These are phyloP conservation scores for Acacia crassicarpa DNA, from an alignment of 306 rosid genomes.

Conservation along the genomic window DNA sequence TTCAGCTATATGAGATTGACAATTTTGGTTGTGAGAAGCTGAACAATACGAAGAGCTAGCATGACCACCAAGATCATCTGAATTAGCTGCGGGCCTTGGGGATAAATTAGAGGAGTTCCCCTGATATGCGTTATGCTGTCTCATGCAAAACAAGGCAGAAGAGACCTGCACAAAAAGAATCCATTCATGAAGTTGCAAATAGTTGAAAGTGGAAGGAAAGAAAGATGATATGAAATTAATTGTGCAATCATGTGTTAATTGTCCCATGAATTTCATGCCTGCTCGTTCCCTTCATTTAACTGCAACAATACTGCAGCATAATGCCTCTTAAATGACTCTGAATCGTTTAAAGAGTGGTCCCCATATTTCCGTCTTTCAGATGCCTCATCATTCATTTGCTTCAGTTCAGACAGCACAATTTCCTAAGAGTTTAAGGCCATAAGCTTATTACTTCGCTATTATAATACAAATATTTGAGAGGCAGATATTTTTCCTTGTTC, in stretches of 20 bases:
- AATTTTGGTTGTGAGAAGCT: slow-evolving; percentile 57
- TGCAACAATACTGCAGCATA: slow-evolving; percentile 82
- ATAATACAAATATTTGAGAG: slow-evolving; percentile 13
- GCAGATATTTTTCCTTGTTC: slow-evolving; percentile 22
- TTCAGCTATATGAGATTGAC: slow-evolving; percentile 68
- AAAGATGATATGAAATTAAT: slow-evolving; percentile 18
- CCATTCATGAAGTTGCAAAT: slow-evolving; percentile 30
- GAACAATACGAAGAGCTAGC: slow-evolving; percentile 54
- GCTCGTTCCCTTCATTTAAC: slow-evolving; percentile 76
- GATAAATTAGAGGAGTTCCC: slow-evolving; percentile 52
- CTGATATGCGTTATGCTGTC: slow-evolving; percentile 86
- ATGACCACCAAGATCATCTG: slow-evolving; percentile 59
- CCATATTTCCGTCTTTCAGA: slow-evolving; percentile 65
- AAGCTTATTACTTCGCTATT: slow-evolving; percentile 30
- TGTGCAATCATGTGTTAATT: slow-evolving; percentile 18
- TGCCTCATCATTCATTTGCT: slow-evolving; percentile 73
- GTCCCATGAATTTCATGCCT: slow-evolving; percentile 49
- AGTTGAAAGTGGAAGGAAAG: slow-evolving; percentile 24
- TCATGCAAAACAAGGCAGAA: slow-evolving; percentile 74
- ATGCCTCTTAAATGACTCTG: slow-evolving; percentile 78
- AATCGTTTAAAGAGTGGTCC: slow-evolving; percentile 64
- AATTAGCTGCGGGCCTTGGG: slow-evolving; percentile 49
- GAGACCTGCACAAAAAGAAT: slow-evolving; percentile 67
- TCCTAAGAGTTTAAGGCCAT: slow-evolving; percentile 63
- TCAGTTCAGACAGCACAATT: slow-evolving; percentile 77